These are phyloP conservation scores for Ophiostoma sp. DNA, from an alignment of 2,329 filamentous ascomycete species.

Conservation along the genomic window DNA sequence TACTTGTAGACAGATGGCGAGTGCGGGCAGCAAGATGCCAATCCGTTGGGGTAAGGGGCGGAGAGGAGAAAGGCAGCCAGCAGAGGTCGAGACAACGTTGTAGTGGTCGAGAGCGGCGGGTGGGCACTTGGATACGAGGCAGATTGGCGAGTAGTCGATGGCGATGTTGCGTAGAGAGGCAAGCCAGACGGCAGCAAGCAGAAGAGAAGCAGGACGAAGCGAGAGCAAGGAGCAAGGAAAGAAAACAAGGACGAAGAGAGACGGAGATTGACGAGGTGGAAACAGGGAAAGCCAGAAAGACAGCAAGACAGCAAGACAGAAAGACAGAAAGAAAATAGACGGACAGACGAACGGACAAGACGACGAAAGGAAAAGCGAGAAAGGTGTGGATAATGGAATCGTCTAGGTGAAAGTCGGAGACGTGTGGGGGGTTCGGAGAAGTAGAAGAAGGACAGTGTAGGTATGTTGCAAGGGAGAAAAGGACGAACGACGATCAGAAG, in stretches of 20 bases:
- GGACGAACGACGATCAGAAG: constrained; percentile 6
- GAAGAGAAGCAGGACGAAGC: background rate
- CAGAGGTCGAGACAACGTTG: background rate
- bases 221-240: background rate
- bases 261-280: background rate
- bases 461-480: background rate
- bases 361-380: background rate
- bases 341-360: background rate
- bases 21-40: constrained; percentile 7
- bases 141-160: background rate
- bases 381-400: background rate
- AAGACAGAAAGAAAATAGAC: background rate
- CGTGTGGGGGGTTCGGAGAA: constrained; percentile 6
- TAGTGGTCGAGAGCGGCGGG: background rate
- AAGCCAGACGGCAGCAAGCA: background rate
- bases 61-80: background rate
- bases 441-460: background rate
- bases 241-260: background rate
- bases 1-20: background rate
- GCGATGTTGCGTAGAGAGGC: background rate
- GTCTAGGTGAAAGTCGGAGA: background rate
- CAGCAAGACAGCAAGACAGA: constrained; percentile 1
- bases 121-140: background rate
- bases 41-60: background rate
- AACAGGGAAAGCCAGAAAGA: background rate